phyloP scores from a whole-genome alignment of 768 basidiomycete species.

The Collybiopsis confluens region DNA sequence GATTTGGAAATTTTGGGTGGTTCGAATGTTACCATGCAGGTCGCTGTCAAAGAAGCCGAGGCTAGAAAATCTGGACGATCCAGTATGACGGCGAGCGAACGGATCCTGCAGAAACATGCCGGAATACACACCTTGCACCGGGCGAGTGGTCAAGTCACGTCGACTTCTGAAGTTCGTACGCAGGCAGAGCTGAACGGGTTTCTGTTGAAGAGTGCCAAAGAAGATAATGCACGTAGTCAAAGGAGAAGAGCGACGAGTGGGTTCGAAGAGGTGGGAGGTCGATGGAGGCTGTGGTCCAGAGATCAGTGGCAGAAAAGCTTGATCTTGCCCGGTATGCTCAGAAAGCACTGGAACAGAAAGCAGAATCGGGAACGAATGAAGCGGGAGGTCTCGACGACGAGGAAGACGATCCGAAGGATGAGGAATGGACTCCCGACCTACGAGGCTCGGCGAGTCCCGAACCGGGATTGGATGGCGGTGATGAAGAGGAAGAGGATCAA shows the following conservation, averaged over 20 bases:
- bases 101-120: neutral
- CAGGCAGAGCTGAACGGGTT: slow-evolving; percentile 38
- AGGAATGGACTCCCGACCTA: slow-evolving; percentile 40
- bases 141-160: slow-evolving; percentile 29
- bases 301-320: slow-evolving; percentile 16
- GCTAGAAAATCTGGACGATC: slow-evolving; percentile 27
- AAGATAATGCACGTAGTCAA: slow-evolving; percentile 17
- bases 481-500: slow-evolving; percentile 18
- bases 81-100: neutral
- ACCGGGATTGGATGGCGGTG: too few species aligned
- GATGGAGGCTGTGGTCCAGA: slow-evolving; percentile 1
- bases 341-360: slow-evolving; percentile 26
- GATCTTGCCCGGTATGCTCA: slow-evolving; percentile 12
- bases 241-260: slow-evolving; percentile 55
- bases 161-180: slow-evolving; percentile 23
- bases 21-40: slow-evolving; percentile 32
- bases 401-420: slow-evolving; percentile 38
- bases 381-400: too few species aligned
- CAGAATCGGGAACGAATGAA: slow-evolving; percentile 18
- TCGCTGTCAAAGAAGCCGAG: slow-evolving; percentile 38
- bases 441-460: slow-evolving; percentile 35
- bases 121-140: slow-evolving; percentile 18
- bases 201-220: slow-evolving; percentile 28
- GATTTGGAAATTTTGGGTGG: slow-evolving; percentile 47
- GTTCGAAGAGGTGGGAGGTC: slow-evolving; percentile 47